These are phyloP conservation scores for Helicocarpus griseus DNA, from an alignment of 2,329 filamentous ascomycete genomes.

Conservation along the genomic window DNA sequence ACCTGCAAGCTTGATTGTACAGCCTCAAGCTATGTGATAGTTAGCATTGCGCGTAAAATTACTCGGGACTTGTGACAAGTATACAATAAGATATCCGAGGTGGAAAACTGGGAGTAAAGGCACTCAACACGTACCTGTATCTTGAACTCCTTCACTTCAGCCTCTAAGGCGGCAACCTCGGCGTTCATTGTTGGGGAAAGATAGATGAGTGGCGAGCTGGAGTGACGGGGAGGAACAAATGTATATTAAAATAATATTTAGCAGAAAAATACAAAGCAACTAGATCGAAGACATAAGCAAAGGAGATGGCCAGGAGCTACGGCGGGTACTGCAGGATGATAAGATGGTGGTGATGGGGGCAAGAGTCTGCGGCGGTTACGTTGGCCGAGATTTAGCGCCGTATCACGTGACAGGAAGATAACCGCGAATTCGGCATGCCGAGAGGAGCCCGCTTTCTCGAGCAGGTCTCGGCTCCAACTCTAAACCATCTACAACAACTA, in stretches of 20 bases:
- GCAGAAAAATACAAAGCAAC: background rate
- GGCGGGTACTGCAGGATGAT: background rate
- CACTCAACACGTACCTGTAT: slow-evolving; percentile 38
- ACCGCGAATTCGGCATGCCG: background rate
- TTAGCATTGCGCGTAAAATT: background rate
- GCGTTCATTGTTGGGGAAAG: slow-evolving; percentile 25
- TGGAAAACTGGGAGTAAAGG: background rate
- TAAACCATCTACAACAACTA: too few relatives aligned
- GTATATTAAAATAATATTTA: background rate
- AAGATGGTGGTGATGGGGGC: background rate
- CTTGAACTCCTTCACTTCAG: slow-evolving; percentile 50
- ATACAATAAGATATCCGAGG: too few relatives aligned
- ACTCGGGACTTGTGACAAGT: background rate
- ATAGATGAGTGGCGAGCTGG: too few relatives aligned
- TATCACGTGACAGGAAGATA: background rate
- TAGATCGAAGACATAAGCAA: background rate
- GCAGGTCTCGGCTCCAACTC: too few relatives aligned
- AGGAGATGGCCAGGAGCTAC: too few relatives aligned
- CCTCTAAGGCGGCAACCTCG: slow-evolving; percentile 35
- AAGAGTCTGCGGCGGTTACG: background rate
- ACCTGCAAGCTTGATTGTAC: slow-evolving; percentile 66
- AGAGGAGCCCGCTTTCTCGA: background rate
- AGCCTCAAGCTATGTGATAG: slow-evolving; percentile 56
- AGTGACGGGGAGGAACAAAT: background rate
- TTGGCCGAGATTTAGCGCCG: background rate